Evolutionary conservation across 768 basidiomycete genomes (phyloP).

Genomic region (Gautieria morchelliformis): DNA sequence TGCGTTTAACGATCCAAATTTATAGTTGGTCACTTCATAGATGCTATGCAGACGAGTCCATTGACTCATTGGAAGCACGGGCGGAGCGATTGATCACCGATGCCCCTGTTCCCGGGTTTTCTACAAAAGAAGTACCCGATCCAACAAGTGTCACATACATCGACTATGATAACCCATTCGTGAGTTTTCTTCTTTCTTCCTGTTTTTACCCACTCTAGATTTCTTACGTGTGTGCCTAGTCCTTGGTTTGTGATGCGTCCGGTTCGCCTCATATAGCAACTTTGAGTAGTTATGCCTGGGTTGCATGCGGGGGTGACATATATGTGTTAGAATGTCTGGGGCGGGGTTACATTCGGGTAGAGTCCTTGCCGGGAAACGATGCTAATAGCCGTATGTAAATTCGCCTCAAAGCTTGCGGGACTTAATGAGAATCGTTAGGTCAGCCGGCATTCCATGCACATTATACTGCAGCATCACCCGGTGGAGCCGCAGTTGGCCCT

Average conservation of each 20-base stretch:
- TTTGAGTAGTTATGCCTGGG: conserved; percentile 63
- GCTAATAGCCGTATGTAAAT: conserved; percentile 19
- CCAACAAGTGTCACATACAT: conserved; percentile 60
- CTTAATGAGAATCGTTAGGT: neutral
- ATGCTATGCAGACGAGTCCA: conserved; percentile 36
- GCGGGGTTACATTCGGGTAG: conserved; percentile 58
- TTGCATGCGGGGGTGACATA: conserved; percentile 60
- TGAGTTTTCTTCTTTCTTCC: conserved; percentile 1
- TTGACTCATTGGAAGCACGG: conserved; percentile 37
- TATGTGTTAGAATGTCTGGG: conserved; percentile 73
- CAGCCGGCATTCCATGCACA: conserved; percentile 36
- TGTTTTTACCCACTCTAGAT: neutral
- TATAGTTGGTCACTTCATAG: neutral
- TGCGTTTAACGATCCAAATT: conserved; percentile 18
- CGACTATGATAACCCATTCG: conserved; percentile 71
- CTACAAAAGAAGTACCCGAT: conserved; percentile 32
- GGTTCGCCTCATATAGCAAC: conserved; percentile 43
- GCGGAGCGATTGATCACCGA: conserved; percentile 13
- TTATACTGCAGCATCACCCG: conserved; percentile 39
- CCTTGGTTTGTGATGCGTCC: conserved; percentile 31
- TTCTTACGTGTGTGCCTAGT: neutral
- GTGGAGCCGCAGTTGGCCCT: conserved; percentile 17
- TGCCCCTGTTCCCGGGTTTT: conserved; percentile 13
- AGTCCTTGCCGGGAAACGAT: conserved; percentile 28
- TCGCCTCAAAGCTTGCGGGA: neutral